Percentiles rank a stretch among this genome's conserved stretches.
Evolutionary conservation across 768 basidiomycete species (phyloP).

Genomic region (Cubamyces sp.): DNA sequence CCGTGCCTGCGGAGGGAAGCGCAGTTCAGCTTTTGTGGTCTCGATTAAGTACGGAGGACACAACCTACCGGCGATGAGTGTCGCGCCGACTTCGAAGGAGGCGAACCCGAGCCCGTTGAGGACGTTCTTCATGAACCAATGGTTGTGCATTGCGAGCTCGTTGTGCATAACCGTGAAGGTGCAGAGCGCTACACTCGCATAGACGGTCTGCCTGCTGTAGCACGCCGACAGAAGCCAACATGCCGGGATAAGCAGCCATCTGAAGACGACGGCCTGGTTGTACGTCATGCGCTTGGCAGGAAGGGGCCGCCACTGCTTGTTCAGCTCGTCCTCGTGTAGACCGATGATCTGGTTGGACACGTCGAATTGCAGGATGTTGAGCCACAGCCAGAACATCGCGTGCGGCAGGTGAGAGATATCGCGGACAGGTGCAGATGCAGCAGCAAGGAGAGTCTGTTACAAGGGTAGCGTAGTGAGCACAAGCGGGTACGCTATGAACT

Average conservation of each 20-base stretch:
- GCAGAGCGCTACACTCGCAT: slow-evolving; percentile 25
- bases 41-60: background rate
- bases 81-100: slow-evolving; percentile 34
- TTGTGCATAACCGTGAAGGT: slow-evolving; percentile 28
- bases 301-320: slow-evolving; percentile 33
- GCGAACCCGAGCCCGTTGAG: slow-evolving; percentile 27
- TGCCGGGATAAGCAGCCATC: slow-evolving; percentile 29
- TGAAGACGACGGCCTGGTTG: slow-evolving; percentile 14
- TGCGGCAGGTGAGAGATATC: slow-evolving; percentile 13
- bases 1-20: background rate
- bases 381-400: slow-evolving; percentile 33
- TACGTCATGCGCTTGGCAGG: slow-evolving; percentile 31
- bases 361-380: slow-evolving; percentile 38
- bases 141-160: slow-evolving; percentile 26
- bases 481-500: background rate
- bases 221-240: slow-evolving; percentile 24
- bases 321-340: slow-evolving; percentile 31
- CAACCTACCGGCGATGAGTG: slow-evolving; percentile 17
- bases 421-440: slow-evolving; percentile 19
- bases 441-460: slow-evolving; percentile 22
- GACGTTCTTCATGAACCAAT: slow-evolving; percentile 23
- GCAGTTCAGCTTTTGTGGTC: too few species aligned
- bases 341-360: slow-evolving; percentile 33
- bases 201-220: slow-evolving; percentile 17
- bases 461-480: background rate